phyloP scores from a whole-genome alignment of 768 basidiomycete genomes.

The Lactifluus piperatus region DNA sequence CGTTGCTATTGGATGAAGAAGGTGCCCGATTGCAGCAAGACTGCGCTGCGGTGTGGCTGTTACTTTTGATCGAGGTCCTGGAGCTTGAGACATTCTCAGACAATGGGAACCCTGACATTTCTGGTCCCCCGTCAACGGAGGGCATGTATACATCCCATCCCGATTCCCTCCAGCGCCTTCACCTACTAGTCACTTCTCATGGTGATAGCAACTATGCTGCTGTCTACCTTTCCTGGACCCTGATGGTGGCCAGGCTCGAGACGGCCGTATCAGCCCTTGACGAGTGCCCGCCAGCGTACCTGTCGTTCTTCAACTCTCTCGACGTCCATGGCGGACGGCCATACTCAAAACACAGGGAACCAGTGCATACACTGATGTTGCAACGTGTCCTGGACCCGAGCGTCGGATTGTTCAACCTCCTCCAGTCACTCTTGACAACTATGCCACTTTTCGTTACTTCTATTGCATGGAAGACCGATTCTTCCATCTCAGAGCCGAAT shows the following conservation, averaged over 20 bases:
- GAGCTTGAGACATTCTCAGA: conserved; percentile 68
- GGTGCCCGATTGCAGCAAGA: conserved; percentile 58
- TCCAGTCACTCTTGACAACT: conserved; percentile 50
- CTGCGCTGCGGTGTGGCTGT: conserved; percentile 64
- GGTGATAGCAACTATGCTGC: conserved; percentile 56
- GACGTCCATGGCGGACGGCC: conserved; percentile 33
- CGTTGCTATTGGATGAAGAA: conserved; percentile 66
- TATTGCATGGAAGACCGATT: conserved; percentile 58
- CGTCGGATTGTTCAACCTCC: conserved; percentile 49
- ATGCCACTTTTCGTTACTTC: conserved; percentile 74
- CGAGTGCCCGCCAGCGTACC: conserved; percentile 47
- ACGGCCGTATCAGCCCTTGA: conserved; percentile 37
- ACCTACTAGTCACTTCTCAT: conserved; percentile 54
- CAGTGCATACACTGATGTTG: conserved; percentile 47
- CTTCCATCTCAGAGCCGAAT: conserved; percentile 65
- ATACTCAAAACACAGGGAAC: conserved; percentile 52
- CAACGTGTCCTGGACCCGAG: conserved; percentile 48
- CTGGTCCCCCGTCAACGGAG: conserved; percentile 38
- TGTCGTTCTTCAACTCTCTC: conserved; percentile 45
- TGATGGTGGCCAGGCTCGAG: conserved; percentile 60
- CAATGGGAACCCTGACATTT: conserved; percentile 41
- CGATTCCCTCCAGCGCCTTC: conserved; percentile 52
- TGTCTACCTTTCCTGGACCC: conserved; percentile 78
- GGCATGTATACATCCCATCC: conserved; percentile 55
- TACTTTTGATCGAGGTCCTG: conserved; percentile 69